These are phyloP conservation scores for Umbelopsis ramanniana DNA, from an alignment of 192 early-diverging fungal genomes.

Conservation along the genomic window DNA sequence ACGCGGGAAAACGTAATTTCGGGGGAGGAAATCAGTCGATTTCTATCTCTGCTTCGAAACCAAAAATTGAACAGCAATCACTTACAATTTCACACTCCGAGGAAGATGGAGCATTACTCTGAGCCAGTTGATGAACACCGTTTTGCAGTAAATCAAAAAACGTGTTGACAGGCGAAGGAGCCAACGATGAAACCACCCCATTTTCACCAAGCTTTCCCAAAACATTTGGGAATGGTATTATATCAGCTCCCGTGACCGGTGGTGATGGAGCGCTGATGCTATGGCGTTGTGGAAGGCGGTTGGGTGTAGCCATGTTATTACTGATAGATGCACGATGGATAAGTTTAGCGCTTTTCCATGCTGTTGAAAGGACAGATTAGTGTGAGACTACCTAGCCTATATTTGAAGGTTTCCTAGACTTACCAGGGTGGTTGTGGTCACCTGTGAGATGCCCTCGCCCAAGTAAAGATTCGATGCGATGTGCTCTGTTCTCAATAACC, in stretches of 20 bases:
- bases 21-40: not conserved
- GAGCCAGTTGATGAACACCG: slow-evolving; percentile 17
- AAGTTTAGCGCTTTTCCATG: slow-evolving; percentile 11
- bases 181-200: slow-evolving; percentile 8
- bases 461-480: slow-evolving; percentile 72
- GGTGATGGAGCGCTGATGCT: slow-evolving; percentile 2
- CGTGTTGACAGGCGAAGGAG: slow-evolving; percentile 7
- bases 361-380: not conserved
- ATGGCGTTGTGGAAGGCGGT: not conserved
- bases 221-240: slow-evolving; percentile 13
- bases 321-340: slow-evolving; percentile 20
- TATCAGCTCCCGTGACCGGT: not conserved
- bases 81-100: slow-evolving; percentile 30
- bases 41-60: not conserved
- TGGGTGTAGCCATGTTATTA: not conserved
- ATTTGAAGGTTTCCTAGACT: not conserved
- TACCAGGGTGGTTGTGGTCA: slow-evolving; percentile 4
- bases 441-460: slow-evolving; percentile 8
- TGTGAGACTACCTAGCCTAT: slow-evolving; percentile 3
- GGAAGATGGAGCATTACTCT: slow-evolving; percentile 6
- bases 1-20: slow-evolving; percentile 24
- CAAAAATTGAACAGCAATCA: not conserved
- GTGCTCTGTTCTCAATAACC: slow-evolving; percentile 72
- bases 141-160: slow-evolving; percentile 15
- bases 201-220: slow-evolving; percentile 11